Conservation (phyloP, 441 rosid genomes). For the Daphne laureola region DNA sequence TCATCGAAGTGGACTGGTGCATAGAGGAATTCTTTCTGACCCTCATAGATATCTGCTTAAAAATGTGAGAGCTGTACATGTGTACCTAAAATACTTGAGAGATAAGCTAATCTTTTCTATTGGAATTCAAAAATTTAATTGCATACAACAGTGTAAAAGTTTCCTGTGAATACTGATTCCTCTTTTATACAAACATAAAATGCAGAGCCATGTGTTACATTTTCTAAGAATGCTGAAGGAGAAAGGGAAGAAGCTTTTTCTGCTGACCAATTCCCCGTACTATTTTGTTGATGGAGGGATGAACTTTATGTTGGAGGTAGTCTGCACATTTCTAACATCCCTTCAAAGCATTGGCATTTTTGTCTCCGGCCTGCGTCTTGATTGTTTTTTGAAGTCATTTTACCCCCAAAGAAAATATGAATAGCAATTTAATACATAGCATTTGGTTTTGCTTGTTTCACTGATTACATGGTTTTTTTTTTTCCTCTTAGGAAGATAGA, state of each 20-base stretch:
- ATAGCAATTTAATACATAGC: too few relatives aligned
- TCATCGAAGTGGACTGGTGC: conserved; percentile 89
- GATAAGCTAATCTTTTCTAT: conserved; percentile 5
- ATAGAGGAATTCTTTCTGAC: conserved; percentile 82
- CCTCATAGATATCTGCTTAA: conserved; percentile 75
- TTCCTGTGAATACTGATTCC: conserved; percentile 8
- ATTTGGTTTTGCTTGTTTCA: too few relatives aligned
- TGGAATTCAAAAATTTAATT: not conserved
- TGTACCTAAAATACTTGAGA: not conserved
- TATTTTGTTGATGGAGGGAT: conserved; percentile 97
- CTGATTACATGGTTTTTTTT: too few relatives aligned
- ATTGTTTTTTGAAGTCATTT: too few relatives aligned
- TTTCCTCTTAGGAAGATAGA: too few relatives aligned
- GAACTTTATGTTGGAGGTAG: conserved; percentile 89
- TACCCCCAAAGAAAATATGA: too few relatives aligned
- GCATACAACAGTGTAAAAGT: conserved; percentile 1
- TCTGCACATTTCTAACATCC: conserved; percentile 12
- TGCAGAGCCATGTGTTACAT: conserved; percentile 55
- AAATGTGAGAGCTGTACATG: conserved; percentile 42
- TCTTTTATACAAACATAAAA: conserved; percentile 12
- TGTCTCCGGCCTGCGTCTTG: too few relatives aligned
- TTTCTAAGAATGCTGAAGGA: conserved; percentile 76
- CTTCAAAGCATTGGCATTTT: not conserved
- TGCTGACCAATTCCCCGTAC: conserved; percentile 92
- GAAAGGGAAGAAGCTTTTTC: conserved; percentile 89